Percentiles rank a stretch among this genome's conserved stretches.
phyloP scores from a whole-genome alignment of 257 asterid species.

The Apocynum venetum region DNA sequence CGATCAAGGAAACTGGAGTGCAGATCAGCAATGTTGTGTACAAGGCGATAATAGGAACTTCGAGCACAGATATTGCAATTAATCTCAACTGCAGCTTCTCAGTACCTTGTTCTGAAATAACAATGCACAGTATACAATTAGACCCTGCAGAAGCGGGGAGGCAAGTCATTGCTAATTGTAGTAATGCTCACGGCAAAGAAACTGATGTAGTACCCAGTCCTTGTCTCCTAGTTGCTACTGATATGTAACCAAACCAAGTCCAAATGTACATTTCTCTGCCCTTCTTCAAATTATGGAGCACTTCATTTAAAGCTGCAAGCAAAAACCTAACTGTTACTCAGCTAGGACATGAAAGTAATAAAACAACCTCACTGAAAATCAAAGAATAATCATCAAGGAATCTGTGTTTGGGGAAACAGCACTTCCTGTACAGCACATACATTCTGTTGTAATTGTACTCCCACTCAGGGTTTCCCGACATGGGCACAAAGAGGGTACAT shows the following conservation, averaged over 20 bases:
- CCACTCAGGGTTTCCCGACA: too few species aligned
- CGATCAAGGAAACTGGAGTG: constrained; percentile 50
- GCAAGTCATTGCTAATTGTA: constrained; percentile 41
- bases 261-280: neutral
- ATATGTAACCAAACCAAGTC: neutral
- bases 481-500: neutral
- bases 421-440: too few species aligned
- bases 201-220: constrained; percentile 36
- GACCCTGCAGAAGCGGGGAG: constrained; percentile 22
- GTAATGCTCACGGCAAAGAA: constrained; percentile 47
- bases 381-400: neutral
- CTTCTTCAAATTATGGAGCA: neutral
- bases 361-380: neutral
- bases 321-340: neutral
- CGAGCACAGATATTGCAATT: constrained; percentile 40
- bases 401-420: neutral
- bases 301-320: neutral
- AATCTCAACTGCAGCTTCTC: constrained; percentile 55
- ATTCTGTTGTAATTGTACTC: too few species aligned
- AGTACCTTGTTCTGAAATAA: constrained; percentile 42
- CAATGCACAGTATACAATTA: constrained; percentile 35
- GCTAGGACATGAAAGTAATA: neutral
- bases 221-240: constrained; percentile 28
- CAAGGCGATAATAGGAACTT: constrained; percentile 42
- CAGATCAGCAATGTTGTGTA: constrained; percentile 46